Base-by-base conservation (phyloP, 1,284 basidiomycete species). In the Schizophyllum commune region DNA sequence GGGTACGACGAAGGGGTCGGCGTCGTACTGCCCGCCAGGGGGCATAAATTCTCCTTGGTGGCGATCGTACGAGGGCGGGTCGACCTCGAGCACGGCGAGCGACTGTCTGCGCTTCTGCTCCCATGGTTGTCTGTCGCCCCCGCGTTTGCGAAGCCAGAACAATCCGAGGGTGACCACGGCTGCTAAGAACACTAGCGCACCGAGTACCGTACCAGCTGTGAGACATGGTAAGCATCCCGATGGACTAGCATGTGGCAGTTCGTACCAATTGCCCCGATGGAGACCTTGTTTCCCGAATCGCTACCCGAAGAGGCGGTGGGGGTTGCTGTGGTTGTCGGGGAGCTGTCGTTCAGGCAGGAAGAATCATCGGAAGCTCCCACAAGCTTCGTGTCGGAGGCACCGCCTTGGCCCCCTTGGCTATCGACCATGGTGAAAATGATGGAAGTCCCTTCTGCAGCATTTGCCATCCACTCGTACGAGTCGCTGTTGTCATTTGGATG, bases 391-490 rank as follows among this genome's bases (percentile, higher is more conserved):
- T 13, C 62, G 57, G 19, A 60, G 19, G 19, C 59, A 2, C 65
- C 65, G 4, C 65, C 65, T 17, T 32, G 34, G 0, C 32, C 53
- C 1, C 27, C 7, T 54, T 71, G 62, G 5, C 79, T 69, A 59
- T 86, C 84, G 5, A 70, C 72, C 81, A 90, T 78, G 54, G 81
- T 67, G 60, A 90, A 89, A 9, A 89, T 63, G 55, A 91, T 68
- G 3, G 75, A 75, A 1, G 85, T 89, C 3, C 84, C 85, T 13
- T 79, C 76, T n/a, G 75, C 74, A 13, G 86, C 77, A 71, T 86
- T 75, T 6, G 80, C 78, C 17, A 64, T 72, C 89, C 90, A 92
- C 13, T 75, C 69, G 65, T 77, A 89, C 2, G 72, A 75, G 1
- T 73, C 67, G 0, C 77, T 66, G 1, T 78, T 78, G 1, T 59